Evolutionary conservation across 2,329 filamentous ascomycete genomes (phyloP).

Genomic region (Aspergillus pseudoglaucus): DNA sequence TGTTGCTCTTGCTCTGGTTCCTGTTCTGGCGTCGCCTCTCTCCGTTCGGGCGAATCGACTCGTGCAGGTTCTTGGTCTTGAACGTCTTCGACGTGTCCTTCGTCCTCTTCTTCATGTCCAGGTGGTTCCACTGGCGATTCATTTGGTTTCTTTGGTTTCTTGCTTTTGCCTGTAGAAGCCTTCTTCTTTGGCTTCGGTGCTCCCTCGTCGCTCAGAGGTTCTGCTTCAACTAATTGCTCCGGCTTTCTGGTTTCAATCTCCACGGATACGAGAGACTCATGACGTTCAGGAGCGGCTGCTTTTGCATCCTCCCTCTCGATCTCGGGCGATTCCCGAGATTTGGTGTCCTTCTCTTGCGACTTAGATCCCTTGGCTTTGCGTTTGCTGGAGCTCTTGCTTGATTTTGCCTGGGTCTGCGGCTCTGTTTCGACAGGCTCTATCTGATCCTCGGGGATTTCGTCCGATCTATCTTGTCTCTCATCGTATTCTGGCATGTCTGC

Average conservation of each 20-base stretch:
- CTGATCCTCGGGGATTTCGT: slow-evolving; percentile 5
- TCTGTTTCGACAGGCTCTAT: neutral
- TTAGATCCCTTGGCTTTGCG: slow-evolving; percentile 17
- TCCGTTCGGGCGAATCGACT: neutral
- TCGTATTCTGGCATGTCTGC: neutral
- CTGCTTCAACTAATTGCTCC: slow-evolving; percentile 25
- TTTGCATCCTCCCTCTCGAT: neutral
- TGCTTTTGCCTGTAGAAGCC: slow-evolving; percentile 19
- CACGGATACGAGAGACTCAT: slow-evolving; percentile 25
- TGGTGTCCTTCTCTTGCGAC: slow-evolving; percentile 10
- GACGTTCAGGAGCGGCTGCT: slow-evolving; percentile 8
- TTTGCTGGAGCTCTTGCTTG: slow-evolving; percentile 14
- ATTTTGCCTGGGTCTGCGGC: slow-evolving; percentile 13
- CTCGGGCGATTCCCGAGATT: slow-evolving; percentile 3
- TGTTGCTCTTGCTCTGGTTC: slow-evolving; percentile 12
- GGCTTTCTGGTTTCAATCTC: slow-evolving; percentile 23
- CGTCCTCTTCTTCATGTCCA: slow-evolving; percentile 4
- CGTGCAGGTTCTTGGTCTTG: slow-evolving; percentile 2
- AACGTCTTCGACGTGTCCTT: slow-evolving; percentile 1
- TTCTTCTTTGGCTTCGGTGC: slow-evolving; percentile 26
- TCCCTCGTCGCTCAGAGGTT: slow-evolving; percentile 12
- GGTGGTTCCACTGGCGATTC: slow-evolving; percentile 5
- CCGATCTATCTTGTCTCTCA: slow-evolving; percentile 4
- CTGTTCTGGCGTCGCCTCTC: slow-evolving; percentile 5
- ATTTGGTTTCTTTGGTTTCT: slow-evolving; percentile 23